Percentiles rank a stretch among this genome's conserved stretches.
Evolutionary conservation across 2,329 filamentous ascomycete genomes (phyloP).

Genomic region (Botrytis tulipae): DNA sequence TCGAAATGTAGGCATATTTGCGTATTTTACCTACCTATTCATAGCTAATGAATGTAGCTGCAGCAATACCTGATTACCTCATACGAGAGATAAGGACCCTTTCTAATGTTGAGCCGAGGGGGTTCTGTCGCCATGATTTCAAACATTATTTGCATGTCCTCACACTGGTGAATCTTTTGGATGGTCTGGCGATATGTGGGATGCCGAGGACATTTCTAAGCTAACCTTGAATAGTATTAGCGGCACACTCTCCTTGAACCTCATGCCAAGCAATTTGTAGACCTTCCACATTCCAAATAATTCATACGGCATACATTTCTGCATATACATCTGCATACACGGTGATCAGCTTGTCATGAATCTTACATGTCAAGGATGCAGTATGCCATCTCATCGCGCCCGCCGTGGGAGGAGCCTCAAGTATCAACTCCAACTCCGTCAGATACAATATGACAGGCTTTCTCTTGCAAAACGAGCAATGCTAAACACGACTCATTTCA

Average conservation of each 20-base stretch:
- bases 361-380: neutral
- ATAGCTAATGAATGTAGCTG: neutral
- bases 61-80: neutral
- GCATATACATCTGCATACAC: neutral
- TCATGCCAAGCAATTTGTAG: neutral
- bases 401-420: too few relatives aligned
- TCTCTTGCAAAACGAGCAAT: neutral
- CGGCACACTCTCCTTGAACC: neutral
- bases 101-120: neutral
- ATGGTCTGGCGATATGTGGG: neutral
- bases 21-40: neutral
- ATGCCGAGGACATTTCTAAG: neutral
- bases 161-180: neutral
- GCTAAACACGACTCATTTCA: neutral
- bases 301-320: neutral
- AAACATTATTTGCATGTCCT: neutral
- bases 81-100: neutral
- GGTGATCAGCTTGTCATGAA: neutral
- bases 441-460: neutral
- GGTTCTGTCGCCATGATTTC: neutral
- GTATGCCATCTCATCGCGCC: neutral
- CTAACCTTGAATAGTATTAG: neutral
- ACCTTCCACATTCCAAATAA: neutral
- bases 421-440: neutral
- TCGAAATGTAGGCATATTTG: constrained; percentile 5